phyloP scores from a whole-genome alignment of 345 rosid species.

The Hibiscus syriacus region DNA sequence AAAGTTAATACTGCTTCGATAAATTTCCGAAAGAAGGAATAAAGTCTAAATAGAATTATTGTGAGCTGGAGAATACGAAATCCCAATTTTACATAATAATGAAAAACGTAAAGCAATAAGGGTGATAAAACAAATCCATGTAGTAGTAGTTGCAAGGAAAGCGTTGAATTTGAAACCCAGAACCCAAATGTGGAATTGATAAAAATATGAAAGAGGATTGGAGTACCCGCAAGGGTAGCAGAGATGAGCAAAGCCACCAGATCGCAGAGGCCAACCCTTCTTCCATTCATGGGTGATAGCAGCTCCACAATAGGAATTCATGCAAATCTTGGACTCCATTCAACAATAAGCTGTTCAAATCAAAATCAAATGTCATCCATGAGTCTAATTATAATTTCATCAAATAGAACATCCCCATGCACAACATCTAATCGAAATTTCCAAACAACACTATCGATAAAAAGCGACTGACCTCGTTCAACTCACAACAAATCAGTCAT shows the following conservation, averaged over 20 bases:
- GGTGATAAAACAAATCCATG: not conserved
- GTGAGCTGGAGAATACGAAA: not conserved
- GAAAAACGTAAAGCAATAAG: not conserved
- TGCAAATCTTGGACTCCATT: constrained; percentile 76
- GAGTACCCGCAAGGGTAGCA: constrained; percentile 80
- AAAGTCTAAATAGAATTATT: not conserved
- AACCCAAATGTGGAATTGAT: constrained; percentile 10
- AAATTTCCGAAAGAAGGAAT: not conserved
- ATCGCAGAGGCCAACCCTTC: constrained; percentile 84
- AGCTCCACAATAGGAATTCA: constrained; percentile 57
- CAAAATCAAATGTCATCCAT: not conserved
- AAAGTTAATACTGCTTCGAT: not conserved
- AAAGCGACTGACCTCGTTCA: not conserved
- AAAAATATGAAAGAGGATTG: not conserved
- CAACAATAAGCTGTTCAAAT: constrained; percentile 6
- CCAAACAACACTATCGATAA: not conserved
- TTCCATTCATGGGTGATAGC: constrained; percentile 56
- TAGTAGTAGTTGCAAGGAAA: not conserved
- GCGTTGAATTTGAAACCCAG: constrained; percentile 2
- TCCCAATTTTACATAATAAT: no score
- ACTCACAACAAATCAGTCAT: constrained; percentile 10
- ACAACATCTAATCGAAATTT: constrained; percentile 1
- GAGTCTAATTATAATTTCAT: constrained; percentile 2
- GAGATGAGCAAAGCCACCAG: constrained; percentile 70
- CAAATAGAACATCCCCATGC: constrained; percentile 11